Conservation (phyloP, 208 protist genomes). For the Trypanosomatidae sp. region DNA sequence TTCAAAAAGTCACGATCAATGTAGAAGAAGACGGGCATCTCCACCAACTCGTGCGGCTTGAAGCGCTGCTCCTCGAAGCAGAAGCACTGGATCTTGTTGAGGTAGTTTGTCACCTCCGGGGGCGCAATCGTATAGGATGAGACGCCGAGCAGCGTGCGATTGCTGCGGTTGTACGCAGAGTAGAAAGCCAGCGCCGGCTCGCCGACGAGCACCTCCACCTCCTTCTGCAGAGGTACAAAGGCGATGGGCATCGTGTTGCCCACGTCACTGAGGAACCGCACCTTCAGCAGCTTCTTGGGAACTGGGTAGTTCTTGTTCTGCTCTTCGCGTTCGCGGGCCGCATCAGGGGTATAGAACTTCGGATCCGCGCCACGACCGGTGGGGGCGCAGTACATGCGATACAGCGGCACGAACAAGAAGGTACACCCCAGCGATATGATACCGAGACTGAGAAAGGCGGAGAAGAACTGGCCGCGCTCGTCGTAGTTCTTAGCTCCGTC, state of each 20-base stretch:
- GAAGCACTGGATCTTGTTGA: slow-evolving; percentile 98
- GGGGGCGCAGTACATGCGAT: slow-evolving; percentile 88
- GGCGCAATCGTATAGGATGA: slow-evolving; percentile 92
- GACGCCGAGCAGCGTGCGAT: slow-evolving; percentile 83
- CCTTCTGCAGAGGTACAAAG: slow-evolving; percentile 91
- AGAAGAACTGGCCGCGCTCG: slow-evolving; percentile 85
- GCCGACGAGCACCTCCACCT: slow-evolving; percentile 88
- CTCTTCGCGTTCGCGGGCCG: slow-evolving; percentile 62
- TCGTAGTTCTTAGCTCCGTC: slow-evolving; percentile 64
- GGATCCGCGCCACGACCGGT: slow-evolving; percentile 78
- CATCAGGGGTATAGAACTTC: slow-evolving; percentile 84
- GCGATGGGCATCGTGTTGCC: slow-evolving; percentile 91
- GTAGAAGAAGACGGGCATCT: slow-evolving; percentile 98
- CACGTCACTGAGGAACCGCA: slow-evolving; percentile 82
- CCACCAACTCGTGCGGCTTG: slow-evolving; percentile 94
- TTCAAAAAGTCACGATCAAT: slow-evolving; percentile 95
- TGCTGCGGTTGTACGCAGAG: slow-evolving; percentile 89
- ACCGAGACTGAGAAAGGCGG: slow-evolving; percentile 71
- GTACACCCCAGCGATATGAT: slow-evolving; percentile 85
- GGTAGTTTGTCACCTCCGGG: slow-evolving; percentile 92
- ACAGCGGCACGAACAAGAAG: slow-evolving; percentile 90
- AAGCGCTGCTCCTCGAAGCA: slow-evolving; percentile 97
- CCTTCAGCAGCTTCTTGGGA: slow-evolving; percentile 81
- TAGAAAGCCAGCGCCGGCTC: slow-evolving; percentile 91
- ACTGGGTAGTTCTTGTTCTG: slow-evolving; percentile 68